Evolutionary conservation across 768 basidiomycete genomes (phyloP), one percentile per base, ranked within the genome.

Genomic region (Lepiota brunneoincarnata): DNA sequence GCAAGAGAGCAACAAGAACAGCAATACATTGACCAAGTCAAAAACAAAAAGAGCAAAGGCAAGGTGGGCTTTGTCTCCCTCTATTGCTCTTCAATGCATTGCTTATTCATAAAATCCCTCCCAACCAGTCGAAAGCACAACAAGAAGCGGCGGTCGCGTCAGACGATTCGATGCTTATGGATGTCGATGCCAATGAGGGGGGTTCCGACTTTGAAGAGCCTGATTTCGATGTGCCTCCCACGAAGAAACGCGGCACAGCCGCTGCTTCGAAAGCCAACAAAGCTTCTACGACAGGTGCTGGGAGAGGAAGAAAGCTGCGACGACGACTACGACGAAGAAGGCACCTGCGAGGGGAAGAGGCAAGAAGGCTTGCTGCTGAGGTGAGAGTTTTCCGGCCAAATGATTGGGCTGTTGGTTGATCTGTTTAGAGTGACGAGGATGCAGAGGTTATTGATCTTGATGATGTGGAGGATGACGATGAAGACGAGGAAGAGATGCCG

Each of bases 131-230:
- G 7, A 87, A 86, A 67, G 76, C 73, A 21, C 81, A 77, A 62
- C 76, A 71, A 28, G 73, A 71, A 9, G 74, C 72, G 7, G 75
- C 61, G 1, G 77, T 77, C 20, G 78, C 78, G 2, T 86, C 80
- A 2, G 87, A 85, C 31, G 91, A 91, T 63, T 91, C 87, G 2
- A 90, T 90, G 87, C 72, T 77, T 72, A 85, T 89, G 81, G 87
- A 93, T 44, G 67, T 90, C 42, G 87, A 88, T 57, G 67, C 56
- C 14, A 55, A 63, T 41, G 71, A 61, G 7, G 78, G 66, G 2
- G 80, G 74, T 15, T 86, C 80, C 28, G 85, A 82, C 56, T 78
- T 79, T 18, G 78, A 79, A 17, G 76, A 79, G 42, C 26, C 26
- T 28, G 75, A 82, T 23, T 76, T 71, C 2, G 81, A 83, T 34